These are phyloP conservation scores for Linaria vulgaris DNA, from an alignment of 257 asterid species.

Conservation along the genomic window DNA sequence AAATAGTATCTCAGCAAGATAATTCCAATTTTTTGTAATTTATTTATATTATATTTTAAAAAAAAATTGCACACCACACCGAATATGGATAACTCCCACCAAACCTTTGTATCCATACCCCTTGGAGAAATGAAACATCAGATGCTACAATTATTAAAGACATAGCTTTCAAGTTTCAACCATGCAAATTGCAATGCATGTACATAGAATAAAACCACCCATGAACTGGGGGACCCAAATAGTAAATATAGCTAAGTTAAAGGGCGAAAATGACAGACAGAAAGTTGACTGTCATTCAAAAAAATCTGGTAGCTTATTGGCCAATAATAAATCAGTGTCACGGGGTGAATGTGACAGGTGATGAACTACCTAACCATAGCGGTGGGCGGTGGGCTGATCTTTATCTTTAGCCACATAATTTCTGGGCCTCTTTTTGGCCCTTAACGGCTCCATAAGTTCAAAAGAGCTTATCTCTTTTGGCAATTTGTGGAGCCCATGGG, in stretches of 20 bases:
- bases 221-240: too few relatives aligned
- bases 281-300: slow-evolving; percentile 26
- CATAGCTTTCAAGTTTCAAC: background rate
- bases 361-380: slow-evolving; percentile 27
- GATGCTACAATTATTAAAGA: slow-evolving; percentile 15
- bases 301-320: slow-evolving; percentile 21
- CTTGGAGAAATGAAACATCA: slow-evolving; percentile 17
- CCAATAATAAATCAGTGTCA: slow-evolving; percentile 26
- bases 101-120: slow-evolving; percentile 4
- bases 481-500: slow-evolving; percentile 9
- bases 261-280: slow-evolving; percentile 22
- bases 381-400: slow-evolving; percentile 3
- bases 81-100: too few relatives aligned
- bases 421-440: slow-evolving; percentile 28
- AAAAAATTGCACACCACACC: too few relatives aligned
- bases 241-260: background rate
- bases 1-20: too few relatives aligned
- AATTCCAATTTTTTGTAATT: too few relatives aligned
- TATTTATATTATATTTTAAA: too few relatives aligned
- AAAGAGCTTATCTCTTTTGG: slow-evolving; percentile 27
- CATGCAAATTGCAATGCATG: too few relatives aligned
- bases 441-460: slow-evolving; percentile 21
- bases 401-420: slow-evolving; percentile 7
- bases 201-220: too few relatives aligned
- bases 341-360: slow-evolving; percentile 16